phyloP scores from a whole-genome alignment of 345 rosid genomes.

The Mercurialis annua region DNA sequence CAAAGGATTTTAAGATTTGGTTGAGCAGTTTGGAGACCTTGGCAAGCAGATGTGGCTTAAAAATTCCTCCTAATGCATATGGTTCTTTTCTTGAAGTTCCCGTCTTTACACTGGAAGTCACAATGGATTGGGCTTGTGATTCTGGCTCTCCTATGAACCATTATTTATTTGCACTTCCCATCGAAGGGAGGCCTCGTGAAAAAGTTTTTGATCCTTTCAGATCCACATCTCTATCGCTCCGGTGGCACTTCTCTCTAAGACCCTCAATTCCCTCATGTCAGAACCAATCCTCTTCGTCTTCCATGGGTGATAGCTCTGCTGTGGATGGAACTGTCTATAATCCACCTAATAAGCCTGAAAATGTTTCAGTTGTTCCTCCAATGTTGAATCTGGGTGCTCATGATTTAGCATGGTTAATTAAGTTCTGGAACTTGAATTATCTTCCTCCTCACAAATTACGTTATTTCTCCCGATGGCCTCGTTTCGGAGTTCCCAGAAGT shows the following conservation, averaged over 20 bases:
- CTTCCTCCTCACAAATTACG: conserved; percentile 94
- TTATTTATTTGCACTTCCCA: conserved; percentile 85
- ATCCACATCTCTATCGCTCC: conserved; percentile 90
- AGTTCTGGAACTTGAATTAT: conserved; percentile 83
- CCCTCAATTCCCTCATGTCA: conserved; percentile 39
- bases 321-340: conserved; percentile 31
- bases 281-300: conserved; percentile 41
- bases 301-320: conserved; percentile 31
- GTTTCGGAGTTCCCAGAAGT: conserved; percentile 84
- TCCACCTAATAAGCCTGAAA: conserved; percentile 43
- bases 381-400: conserved; percentile 82
- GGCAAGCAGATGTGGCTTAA: conserved; percentile 55
- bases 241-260: conserved; percentile 84
- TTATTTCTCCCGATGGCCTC: conserved; percentile 84
- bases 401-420: conserved; percentile 88
- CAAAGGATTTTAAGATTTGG: conserved; percentile 72
- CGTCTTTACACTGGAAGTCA: conserved; percentile 70
- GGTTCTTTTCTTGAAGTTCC: conserved; percentile 75
- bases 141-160: conserved; percentile 89
- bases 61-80: conserved; percentile 50
- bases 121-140: conserved; percentile 91
- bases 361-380: conserved; percentile 41
- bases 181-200: conserved; percentile 77
- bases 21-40: conserved; percentile 89
- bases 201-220: conserved; percentile 87